Evolutionary conservation across 2,329 filamentous ascomycete species (phyloP), one percentile per base, ranked within the genome.

Genomic region (Ilyonectria robusta): DNA sequence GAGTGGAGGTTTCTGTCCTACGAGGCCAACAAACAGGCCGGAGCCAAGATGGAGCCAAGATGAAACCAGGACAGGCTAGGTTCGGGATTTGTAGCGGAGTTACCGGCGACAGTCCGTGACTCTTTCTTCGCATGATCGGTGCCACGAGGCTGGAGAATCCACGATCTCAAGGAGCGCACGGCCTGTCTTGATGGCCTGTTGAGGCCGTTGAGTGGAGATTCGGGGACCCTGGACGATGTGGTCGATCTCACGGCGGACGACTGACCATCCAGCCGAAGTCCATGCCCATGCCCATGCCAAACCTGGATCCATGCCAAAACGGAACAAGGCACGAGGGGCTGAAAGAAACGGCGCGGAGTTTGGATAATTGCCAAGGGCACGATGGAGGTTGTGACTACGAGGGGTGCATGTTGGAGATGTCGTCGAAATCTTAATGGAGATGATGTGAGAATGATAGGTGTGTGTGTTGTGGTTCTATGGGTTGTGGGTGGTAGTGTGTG

Each of bases 391-490:
- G 48, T 50, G 17, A 17, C 9, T 37, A 17, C 19, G 56, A 21
- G n/a, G n/a, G 17, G 17, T 50, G 15, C 42, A 33, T 23, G 51
- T 23, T 31, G 51, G 51, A 57, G 46, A 46, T 51, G 57, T 57
- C 50, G 56, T 47, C 7, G 23, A 57, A 44, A 58, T 26, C 47
- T 26, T 46, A 17, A 37, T 21, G 44, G 19, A 47, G 59, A 44
- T 56, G 50, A 56, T 17, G 21, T 53, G n/a, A 37, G 21, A 33
- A 47, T 35, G 23, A 55, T 33, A 33, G 51, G 42, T 55, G 63
- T 53, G 54, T 44, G 69, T 66, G 70, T 23, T 74, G 72, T 65
- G 70, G 58, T 67, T 56, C 40, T 31, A 23, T 11, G 29, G 61
- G 71, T 72, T 64, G 53, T 72, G 68, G 15, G 60, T 40, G 17